Evolutionary conservation across 2,329 filamentous ascomycete genomes (phyloP), one percentile per base, ranked within the genome.

Genomic region (Ceratocystis variospora): DNA sequence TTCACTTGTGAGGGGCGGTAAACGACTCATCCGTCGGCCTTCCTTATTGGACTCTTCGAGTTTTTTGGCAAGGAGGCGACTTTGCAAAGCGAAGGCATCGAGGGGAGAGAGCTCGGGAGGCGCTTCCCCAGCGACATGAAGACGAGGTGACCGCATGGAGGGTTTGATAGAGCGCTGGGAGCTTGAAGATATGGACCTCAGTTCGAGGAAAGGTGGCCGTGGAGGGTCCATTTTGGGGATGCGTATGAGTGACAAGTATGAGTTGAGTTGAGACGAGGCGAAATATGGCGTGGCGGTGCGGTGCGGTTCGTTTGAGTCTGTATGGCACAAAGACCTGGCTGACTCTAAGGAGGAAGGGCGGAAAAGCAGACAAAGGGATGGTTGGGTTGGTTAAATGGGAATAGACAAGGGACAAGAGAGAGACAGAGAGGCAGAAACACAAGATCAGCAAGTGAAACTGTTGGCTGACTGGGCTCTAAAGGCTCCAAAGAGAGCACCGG

Each of bases 11-110:
- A 92, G 79, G 5, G 91, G 90, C 2, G 92, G 90, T 55, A 97
- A 78, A 53, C 93, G 84, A 76, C 92, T 96, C 76, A 96, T 83
- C 67, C 92, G 84, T 70, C 86, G 85, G 62, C 89, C 91, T 69
- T 83, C 83, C 72, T 83, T 86, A 72, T 84, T 83, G 69, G 84
- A 87, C 71, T 94, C 87, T 74, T 96, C 87, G 68, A 99, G 84
- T 76, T 96, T 88, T 76, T 85, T 89, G 48, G 91, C 91, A 63
- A 99, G 82, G 71, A 95, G 78, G 67, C 93, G 87, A 71, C 92
- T 95, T 73, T 97, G 93, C 69, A 93, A 82, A 25, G 93, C 93
- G 74, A 99, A 95, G 61, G 93, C 93, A 80, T 99, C 94, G 70
- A 99, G 83, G 10, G 94, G 94, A 6, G 94, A 97, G 66, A 97